A percentile compares a stretch with the other conserved stretches of the same genome.
phyloP scores from a whole-genome alignment of 2,329 filamentous ascomycete genomes.

The Colletotrichum sp. region DNA sequence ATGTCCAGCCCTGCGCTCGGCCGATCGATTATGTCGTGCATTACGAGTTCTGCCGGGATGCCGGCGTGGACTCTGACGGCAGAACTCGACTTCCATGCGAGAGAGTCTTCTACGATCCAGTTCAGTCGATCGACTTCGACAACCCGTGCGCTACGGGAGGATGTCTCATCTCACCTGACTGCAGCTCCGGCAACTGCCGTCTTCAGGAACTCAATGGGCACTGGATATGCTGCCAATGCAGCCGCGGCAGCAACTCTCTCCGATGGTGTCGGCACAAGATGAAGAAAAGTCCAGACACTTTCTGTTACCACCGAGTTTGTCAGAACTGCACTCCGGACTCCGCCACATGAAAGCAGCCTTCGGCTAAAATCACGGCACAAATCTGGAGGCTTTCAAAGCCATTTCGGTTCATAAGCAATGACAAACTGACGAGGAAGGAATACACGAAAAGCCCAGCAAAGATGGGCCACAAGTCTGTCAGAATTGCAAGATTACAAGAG shows the following conservation, averaged over 20 bases:
- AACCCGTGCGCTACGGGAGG: constrained; percentile 50
- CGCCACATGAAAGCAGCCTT: background rate
- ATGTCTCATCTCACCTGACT: constrained; percentile 50
- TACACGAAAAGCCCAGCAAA: background rate
- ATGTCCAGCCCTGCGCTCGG: constrained; percentile 45
- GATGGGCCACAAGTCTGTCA: background rate
- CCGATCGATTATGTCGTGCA: constrained; percentile 44
- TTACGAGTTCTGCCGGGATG: constrained; percentile 48
- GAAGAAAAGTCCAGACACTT: constrained; percentile 51
- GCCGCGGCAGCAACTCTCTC: constrained; percentile 48
- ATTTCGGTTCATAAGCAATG: background rate
- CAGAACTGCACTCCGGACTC: constrained; percentile 42
- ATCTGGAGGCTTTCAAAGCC: background rate
- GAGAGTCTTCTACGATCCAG: constrained; percentile 30
- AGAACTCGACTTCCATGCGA: constrained; percentile 25
- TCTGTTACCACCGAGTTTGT: constrained; percentile 59
- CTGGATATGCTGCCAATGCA: constrained; percentile 57
- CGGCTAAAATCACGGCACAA: background rate
- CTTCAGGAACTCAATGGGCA: constrained; percentile 51
- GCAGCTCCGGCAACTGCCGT: constrained; percentile 52
- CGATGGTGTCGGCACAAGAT: constrained; percentile 51
- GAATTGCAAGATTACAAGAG: background rate
- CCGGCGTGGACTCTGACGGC: constrained; percentile 33
- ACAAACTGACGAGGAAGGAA: background rate
- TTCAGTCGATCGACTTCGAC: constrained; percentile 37